Evolutionary conservation across 768 basidiomycete species (phyloP), one percentile per base, ranked within the genome.

Genomic region (Cystobasidium tubakii): DNA sequence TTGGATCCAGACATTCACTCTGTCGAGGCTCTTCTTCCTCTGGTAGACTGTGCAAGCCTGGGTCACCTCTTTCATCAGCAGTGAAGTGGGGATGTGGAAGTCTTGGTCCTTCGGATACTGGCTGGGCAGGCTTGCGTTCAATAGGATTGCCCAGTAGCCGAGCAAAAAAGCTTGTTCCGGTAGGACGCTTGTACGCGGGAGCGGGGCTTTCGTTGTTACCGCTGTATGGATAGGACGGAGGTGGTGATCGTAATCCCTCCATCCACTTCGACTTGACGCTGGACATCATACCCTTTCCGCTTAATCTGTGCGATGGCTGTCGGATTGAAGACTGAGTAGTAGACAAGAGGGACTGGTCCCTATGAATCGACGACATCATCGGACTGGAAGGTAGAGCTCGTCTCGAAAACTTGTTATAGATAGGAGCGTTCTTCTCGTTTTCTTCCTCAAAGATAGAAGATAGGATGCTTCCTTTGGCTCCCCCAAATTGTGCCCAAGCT

Each of bases 151-250:
- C 33, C 6, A 25, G 27, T 4, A 60, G 57, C 21, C 57, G 4
- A 60, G 57, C 57, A 21, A 60, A 60, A 23, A 60, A 60, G 57
- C 57, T 60, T 27, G 57, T 60, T 29, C 57, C 57, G 29, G 25
- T 21, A 29, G 57, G 33, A 6, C 57, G 57, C 25, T 60, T 29
- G 57, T 60, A 34, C 27, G 27, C 23, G 13, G 57, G 29, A 21
- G 27, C 13, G 57, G 27, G 57, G 6, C 27, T 29, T 31, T 23
- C 57, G 2, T 60, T 31, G 57, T 15, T 60, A 34, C 23, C 21
- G 21, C 53, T n/a, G 53, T 39, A 17, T 9, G n/a, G 46, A 50
- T 50, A 60, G 27, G 57, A 6, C 13, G 29, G 33, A 4, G 57
- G 33, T 15, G 33, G 57, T 60, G 29, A 60, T 29, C 25, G 29